Evolutionary conservation across 768 basidiomycete species (phyloP).

Genomic region (Mycena rosella): DNA sequence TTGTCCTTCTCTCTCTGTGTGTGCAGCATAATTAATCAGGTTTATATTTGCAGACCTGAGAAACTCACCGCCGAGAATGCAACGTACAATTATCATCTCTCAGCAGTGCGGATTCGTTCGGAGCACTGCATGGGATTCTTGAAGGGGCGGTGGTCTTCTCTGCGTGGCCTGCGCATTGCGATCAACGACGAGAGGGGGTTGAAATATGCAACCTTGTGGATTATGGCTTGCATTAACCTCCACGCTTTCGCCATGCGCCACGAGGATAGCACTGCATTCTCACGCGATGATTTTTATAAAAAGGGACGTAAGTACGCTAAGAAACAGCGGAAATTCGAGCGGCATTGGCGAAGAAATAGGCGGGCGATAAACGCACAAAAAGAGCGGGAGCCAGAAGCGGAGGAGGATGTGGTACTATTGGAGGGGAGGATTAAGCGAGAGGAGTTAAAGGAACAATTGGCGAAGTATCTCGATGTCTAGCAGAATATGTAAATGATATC

Average conservation of each 20-base stretch:
- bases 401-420: background rate
- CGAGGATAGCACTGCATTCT: constrained; percentile 20
- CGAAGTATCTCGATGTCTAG: background rate
- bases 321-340: background rate
- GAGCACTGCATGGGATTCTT: constrained; percentile 48
- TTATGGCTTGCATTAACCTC: constrained; percentile 47
- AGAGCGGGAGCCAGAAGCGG: background rate
- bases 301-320: constrained; percentile 2
- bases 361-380: too few relatives aligned
- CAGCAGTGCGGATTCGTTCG: constrained; percentile 41
- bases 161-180: constrained; percentile 39
- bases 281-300: background rate
- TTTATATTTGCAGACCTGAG: background rate
- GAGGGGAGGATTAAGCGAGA: background rate
- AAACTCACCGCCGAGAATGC: constrained; percentile 30
- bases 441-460: constrained; percentile 2
- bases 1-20: too few relatives aligned
- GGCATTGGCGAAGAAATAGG: background rate
- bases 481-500: too few relatives aligned
- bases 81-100: constrained; percentile 44
- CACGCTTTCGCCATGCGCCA: constrained; percentile 46
- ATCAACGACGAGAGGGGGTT: constrained; percentile 39
- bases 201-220: constrained; percentile 43
- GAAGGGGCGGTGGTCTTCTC: constrained; percentile 46
- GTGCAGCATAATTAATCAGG: too few relatives aligned